Conservation (phyloP, 495 filamentous ascomycete species). For the Penicillium cataractarum region DNA sequence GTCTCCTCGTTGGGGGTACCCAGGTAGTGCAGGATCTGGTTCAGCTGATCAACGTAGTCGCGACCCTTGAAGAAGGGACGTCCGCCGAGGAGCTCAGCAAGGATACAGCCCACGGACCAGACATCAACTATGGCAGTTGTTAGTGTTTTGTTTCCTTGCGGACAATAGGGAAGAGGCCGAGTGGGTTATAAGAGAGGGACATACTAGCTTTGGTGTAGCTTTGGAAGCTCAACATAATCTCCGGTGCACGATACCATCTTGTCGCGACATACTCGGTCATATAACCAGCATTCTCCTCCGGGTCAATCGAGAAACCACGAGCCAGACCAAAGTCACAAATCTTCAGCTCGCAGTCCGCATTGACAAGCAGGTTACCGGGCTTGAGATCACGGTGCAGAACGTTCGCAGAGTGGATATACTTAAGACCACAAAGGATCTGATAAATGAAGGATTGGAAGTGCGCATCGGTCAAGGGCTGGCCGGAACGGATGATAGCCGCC, state of each 20-base stretch:
- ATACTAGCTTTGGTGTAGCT: constrained; percentile 99
- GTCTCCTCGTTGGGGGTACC: constrained; percentile 97
- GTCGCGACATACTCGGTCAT: constrained; percentile 99
- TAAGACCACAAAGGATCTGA: constrained; percentile 92
- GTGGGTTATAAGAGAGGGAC: constrained; percentile 39
- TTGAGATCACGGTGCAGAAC: constrained; percentile 96
- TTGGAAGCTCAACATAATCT: constrained; percentile 99
- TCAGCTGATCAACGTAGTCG: constrained; percentile 98
- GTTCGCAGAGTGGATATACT: constrained; percentile 98
- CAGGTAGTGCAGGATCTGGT: constrained; percentile 98
- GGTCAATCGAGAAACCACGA: constrained; percentile 93
- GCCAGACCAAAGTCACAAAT: constrained; percentile 98
- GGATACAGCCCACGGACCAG: constrained; percentile 98
- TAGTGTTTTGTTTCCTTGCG: not conserved
- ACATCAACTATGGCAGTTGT: constrained; percentile 78
- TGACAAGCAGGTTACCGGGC: constrained; percentile 94
- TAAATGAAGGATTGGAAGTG: constrained; percentile 96
- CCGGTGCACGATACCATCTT: constrained; percentile 96
- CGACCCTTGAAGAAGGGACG: constrained; percentile 99
- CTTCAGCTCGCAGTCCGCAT: constrained; percentile 98
- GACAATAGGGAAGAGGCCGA: constrained; percentile 4
- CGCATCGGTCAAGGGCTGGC: constrained; percentile 93
- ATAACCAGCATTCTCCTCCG: constrained; percentile 97
- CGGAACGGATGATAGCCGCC: constrained; percentile 96
- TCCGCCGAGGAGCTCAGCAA: constrained; percentile 93